Conservation (phyloP, 2,329 filamentous ascomycete genomes). For the Periconia macrospinosa region DNA sequence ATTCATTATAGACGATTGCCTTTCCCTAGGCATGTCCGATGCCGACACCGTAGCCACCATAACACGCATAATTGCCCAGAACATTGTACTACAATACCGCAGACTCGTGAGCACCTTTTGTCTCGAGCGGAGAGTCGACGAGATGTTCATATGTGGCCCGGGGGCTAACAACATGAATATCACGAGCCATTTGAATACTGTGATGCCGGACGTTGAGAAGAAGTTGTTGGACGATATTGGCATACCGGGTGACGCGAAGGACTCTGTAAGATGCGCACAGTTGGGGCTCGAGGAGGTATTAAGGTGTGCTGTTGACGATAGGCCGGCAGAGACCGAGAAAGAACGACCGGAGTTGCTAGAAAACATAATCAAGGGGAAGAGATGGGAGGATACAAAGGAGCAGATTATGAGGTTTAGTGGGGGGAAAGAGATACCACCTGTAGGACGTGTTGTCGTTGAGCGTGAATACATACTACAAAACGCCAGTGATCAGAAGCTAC, state of each 20-base stretch:
- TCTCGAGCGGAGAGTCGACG: constrained; percentile 48
- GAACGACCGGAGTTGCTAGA: constrained; percentile 46
- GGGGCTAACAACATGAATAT: constrained; percentile 65
- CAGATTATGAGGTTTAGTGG: constrained; percentile 15
- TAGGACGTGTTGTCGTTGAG: constrained; percentile 3
- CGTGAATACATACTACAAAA: too few species aligned
- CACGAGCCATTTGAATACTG: constrained; percentile 52
- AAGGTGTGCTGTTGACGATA: neutral
- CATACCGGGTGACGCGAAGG: constrained; percentile 60
- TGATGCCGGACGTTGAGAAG: constrained; percentile 54
- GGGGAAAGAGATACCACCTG: constrained; percentile 8
- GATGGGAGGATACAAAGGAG: constrained; percentile 15
- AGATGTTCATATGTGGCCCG: constrained; percentile 66
- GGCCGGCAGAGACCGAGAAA: constrained; percentile 17
- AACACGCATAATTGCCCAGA: constrained; percentile 62
- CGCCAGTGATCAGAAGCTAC: too few species aligned
- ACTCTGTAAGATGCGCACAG: constrained; percentile 63
- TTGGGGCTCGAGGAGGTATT: constrained; percentile 59
- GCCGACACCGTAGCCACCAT: constrained; percentile 61
- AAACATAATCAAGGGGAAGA: constrained; percentile 12
- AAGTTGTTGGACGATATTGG: constrained; percentile 60
- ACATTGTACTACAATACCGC: constrained; percentile 56
- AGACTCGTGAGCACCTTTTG: constrained; percentile 49
- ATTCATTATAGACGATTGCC: constrained; percentile 54
- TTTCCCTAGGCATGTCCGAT: constrained; percentile 48